Percentiles rank a stretch among this genome's conserved stretches.
phyloP scores from a whole-genome alignment of 768 basidiomycete species.

The Cyathus striatus region DNA sequence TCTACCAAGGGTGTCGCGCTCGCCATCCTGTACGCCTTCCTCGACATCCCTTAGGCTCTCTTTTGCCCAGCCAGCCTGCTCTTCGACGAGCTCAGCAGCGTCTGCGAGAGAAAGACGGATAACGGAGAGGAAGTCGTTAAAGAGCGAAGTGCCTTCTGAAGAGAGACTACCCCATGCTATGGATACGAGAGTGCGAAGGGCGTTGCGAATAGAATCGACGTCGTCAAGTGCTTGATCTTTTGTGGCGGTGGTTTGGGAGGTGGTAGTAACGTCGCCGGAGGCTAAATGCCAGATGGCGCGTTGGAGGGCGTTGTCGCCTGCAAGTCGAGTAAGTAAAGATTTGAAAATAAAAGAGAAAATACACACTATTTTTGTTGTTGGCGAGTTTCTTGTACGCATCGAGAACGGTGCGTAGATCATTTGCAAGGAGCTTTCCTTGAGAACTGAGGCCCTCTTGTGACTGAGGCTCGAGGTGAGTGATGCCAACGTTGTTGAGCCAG shows the following conservation, averaged over 20 bases:
- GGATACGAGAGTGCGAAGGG: constrained; percentile 46
- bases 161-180: constrained; percentile 49
- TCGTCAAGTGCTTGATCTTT: constrained; percentile 46
- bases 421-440: constrained; percentile 48
- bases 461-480: constrained; percentile 39
- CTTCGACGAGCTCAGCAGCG: constrained; percentile 54
- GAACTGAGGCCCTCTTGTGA: constrained; percentile 41
- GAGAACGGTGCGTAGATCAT: constrained; percentile 47
- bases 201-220: constrained; percentile 38
- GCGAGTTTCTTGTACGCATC: constrained; percentile 52
- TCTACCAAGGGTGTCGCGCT: constrained; percentile 53
- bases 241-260: constrained; percentile 28
- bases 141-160: constrained; percentile 47
- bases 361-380: constrained; percentile 51
- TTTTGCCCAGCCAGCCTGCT: constrained; percentile 45
- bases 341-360: background rate
- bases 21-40: constrained; percentile 52
- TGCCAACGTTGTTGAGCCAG: constrained; percentile 44
- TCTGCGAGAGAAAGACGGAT: constrained; percentile 61
- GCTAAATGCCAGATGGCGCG: constrained; percentile 61
- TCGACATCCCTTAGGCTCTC: constrained; percentile 51
- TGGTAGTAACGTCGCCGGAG: constrained; percentile 42
- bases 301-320: constrained; percentile 64
- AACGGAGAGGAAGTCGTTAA: constrained; percentile 63
- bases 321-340: background rate